Conservation (phyloP, 805 yeast species). For the Ogataea corticis region DNA sequence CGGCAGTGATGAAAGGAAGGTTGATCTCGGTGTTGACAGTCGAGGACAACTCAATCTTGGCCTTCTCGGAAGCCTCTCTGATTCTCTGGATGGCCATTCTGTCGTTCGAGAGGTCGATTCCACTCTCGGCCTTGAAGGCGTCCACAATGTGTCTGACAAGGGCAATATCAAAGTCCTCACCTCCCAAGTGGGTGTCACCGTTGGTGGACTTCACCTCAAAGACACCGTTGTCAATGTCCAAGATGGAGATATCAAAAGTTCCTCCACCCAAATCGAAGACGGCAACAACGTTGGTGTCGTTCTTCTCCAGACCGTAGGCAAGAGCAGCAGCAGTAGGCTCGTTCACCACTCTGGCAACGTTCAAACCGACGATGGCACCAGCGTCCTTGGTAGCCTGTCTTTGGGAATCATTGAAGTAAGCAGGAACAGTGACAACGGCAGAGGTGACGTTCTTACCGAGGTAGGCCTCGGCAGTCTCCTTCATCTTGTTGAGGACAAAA, state of each 20-base stretch:
- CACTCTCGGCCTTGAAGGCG: conserved; percentile 53
- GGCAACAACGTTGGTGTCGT: conserved; percentile 64
- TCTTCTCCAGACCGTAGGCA: conserved; percentile 90
- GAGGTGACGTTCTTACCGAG: conserved; percentile 83
- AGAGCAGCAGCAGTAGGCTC: conserved; percentile 94
- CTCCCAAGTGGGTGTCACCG: conserved; percentile 94
- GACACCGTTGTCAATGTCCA: conserved; percentile 97
- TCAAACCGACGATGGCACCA: conserved; percentile 94
- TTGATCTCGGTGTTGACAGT: conserved; percentile 60
- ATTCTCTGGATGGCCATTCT: conserved; percentile 69
- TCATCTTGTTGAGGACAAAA: conserved; percentile 86
- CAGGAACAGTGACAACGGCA: conserved; percentile 91
- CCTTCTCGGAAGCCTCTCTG: conserved; percentile 76
- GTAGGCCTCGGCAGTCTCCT: conserved; percentile 95
- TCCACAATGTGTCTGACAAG: conserved; percentile 74
- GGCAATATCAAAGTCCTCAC: conserved; percentile 88
- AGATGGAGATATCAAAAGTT: conserved; percentile 94
- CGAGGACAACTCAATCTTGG: conserved; percentile 74
- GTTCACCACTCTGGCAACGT: conserved; percentile 85
- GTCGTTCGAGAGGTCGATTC: conserved; percentile 53
- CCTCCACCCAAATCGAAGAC: conserved; percentile 99
- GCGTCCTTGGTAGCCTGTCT: conserved; percentile 96
- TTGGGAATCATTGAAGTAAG: conserved; percentile 88
- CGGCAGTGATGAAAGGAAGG: conserved; percentile 65
- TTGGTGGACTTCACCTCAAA: conserved; percentile 97